These are phyloP conservation scores for Colletotrichum falcatum DNA, from an alignment of 2,329 filamentous ascomycete species.

Conservation along the genomic window DNA sequence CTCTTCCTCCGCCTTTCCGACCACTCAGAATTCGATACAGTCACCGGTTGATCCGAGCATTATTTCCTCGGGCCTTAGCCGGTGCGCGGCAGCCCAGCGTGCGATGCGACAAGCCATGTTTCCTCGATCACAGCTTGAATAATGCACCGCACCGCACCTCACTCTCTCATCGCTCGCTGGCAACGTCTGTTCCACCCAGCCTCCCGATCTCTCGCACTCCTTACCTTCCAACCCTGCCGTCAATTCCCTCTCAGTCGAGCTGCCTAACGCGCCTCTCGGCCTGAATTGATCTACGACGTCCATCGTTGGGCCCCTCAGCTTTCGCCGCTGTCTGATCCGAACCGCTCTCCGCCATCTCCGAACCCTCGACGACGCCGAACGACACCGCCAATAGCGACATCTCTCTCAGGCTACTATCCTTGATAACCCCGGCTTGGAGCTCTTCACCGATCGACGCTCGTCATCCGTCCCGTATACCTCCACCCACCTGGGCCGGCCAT, in stretches of 20 bases:
- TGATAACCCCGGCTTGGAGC: slow-evolving; percentile 7
- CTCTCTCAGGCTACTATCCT: neutral
- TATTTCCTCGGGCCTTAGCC: slow-evolving; percentile 14
- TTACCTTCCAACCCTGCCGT: neutral
- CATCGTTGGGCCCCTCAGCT: neutral
- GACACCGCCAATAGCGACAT: slow-evolving; percentile 1
- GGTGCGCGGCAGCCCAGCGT: slow-evolving; percentile 20
- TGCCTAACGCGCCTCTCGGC: neutral
- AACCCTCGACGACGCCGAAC: neutral
- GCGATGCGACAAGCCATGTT: slow-evolving; percentile 40
- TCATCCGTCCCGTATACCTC: slow-evolving; percentile 16
- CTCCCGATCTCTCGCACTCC: slow-evolving; percentile 3
- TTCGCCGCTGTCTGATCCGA: slow-evolving; percentile 1
- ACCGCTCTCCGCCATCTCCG: neutral
- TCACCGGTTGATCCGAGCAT: slow-evolving; percentile 2
- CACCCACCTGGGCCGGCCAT: slow-evolving; percentile 4
- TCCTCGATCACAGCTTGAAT: slow-evolving; percentile 31
- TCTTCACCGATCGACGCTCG: slow-evolving; percentile 26
- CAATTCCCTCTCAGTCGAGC: neutral
- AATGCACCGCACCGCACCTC: slow-evolving; percentile 25
- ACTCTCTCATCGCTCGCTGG: slow-evolving; percentile 15
- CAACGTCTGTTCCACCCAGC: neutral
- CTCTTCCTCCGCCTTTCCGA: neutral
- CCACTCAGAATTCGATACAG: slow-evolving; percentile 7
- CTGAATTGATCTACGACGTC: neutral